A percentile compares a stretch with the other conserved stretches of the same genome.
These are phyloP conservation scores for Rhodotorula paludigena DNA, from an alignment of 768 basidiomycete species.

Conservation along the genomic window DNA sequence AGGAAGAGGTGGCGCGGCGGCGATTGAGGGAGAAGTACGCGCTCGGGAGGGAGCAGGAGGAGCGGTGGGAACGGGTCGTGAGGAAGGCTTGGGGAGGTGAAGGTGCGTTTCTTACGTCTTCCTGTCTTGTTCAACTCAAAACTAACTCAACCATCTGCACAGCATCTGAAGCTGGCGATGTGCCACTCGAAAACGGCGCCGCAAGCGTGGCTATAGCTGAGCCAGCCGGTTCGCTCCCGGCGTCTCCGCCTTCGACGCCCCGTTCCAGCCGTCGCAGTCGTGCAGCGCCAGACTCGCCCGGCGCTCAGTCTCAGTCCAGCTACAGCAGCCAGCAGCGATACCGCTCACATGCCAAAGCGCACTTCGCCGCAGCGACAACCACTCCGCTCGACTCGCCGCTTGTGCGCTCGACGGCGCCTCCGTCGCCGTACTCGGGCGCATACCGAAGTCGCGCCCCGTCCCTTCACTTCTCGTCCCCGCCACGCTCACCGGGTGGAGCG, in stretches of 20 bases:
- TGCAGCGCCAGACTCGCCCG: too few species aligned
- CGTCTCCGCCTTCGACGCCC: not conserved
- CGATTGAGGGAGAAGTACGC: conserved; percentile 2
- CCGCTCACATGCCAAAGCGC: too few species aligned
- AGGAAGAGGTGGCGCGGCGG: not conserved
- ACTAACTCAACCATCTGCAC: too few species aligned
- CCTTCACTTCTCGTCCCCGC: too few species aligned
- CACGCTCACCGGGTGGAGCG: too few species aligned
- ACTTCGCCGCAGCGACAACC: not conserved
- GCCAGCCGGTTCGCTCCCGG: not conserved
- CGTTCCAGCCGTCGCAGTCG: too few species aligned
- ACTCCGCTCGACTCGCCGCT: not conserved
- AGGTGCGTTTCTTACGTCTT: conserved; percentile 1
- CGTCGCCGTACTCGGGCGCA: not conserved
- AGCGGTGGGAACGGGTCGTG: not conserved
- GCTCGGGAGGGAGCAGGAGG: not conserved
- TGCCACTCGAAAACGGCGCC: too few species aligned
- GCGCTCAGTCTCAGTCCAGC: too few species aligned
- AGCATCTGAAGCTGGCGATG: too few species aligned
- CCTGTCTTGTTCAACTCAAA: too few species aligned
- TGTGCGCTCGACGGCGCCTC: not conserved
- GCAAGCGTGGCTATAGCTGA: too few species aligned
- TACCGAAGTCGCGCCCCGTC: not conserved
- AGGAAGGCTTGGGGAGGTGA: not conserved
- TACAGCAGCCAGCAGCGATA: too few species aligned